phyloP scores from a whole-genome alignment of 2,329 filamentous ascomycete species.

The Didymella keratinophila region DNA sequence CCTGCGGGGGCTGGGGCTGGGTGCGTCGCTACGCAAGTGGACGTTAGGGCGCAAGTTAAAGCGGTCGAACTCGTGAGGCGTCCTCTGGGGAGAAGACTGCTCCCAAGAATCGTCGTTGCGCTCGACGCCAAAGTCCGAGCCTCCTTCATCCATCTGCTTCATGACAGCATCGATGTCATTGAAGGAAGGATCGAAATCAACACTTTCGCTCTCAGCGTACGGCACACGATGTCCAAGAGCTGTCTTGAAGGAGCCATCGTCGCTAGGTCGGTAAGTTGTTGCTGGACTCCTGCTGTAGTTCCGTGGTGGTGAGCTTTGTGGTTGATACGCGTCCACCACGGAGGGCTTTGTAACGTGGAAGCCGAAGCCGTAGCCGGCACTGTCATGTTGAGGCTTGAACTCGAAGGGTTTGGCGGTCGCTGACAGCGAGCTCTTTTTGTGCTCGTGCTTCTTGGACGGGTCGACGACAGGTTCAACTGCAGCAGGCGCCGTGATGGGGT shows the following conservation, averaged over 20 bases:
- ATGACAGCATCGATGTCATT: slow-evolving; percentile 94
- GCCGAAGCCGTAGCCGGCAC: slow-evolving; percentile 47
- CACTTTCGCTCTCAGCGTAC: slow-evolving; percentile 49
- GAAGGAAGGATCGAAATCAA: slow-evolving; percentile 61
- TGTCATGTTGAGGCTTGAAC: slow-evolving; percentile 47
- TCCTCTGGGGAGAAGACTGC: slow-evolving; percentile 43
- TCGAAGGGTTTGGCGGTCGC: slow-evolving; percentile 75
- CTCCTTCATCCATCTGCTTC: slow-evolving; percentile 78
- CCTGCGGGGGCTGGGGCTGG: slow-evolving; percentile 74
- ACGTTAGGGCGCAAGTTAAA: slow-evolving; percentile 45
- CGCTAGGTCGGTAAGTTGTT: slow-evolving; percentile 51
- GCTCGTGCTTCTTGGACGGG: slow-evolving; percentile 36
- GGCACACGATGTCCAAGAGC: slow-evolving; percentile 39
- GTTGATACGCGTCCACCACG: slow-evolving; percentile 19
- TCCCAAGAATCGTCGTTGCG: slow-evolving; percentile 60
- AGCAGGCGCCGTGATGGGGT: slow-evolving; percentile 25
- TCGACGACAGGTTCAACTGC: slow-evolving; percentile 42
- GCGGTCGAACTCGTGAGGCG: slow-evolving; percentile 45
- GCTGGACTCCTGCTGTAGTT: slow-evolving; percentile 48
- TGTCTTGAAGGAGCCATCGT: slow-evolving; percentile 51
- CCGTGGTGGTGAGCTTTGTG: slow-evolving; percentile 29
- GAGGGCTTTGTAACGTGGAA: slow-evolving; percentile 52
- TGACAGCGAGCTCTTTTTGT: slow-evolving; percentile 66
- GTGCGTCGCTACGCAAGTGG: slow-evolving; percentile 70
- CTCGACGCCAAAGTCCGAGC: slow-evolving; percentile 78